phyloP scores from a whole-genome alignment of 2,329 filamentous ascomycete species.

The Graphilbum sp. region DNA sequence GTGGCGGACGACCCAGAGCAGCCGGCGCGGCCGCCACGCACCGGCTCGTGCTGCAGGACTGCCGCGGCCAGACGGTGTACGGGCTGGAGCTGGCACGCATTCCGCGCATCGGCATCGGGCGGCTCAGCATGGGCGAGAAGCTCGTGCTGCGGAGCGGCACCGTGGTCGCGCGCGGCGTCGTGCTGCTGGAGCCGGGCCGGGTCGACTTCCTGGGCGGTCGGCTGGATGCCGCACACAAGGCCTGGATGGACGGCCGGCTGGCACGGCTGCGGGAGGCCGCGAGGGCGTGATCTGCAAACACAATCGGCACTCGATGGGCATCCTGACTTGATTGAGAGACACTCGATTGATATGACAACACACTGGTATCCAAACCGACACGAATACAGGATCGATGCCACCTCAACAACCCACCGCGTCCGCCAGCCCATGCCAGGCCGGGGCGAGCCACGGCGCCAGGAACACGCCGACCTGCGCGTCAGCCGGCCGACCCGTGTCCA shows the following conservation, averaged over 20 bases:
- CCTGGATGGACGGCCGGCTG: slow-evolving; percentile 60
- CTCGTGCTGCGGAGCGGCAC: slow-evolving; percentile 50
- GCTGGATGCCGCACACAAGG: slow-evolving; percentile 63
- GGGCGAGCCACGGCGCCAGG: slow-evolving; percentile 61
- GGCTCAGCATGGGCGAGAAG: slow-evolving; percentile 64
- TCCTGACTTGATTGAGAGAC: no score
- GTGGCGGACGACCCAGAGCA: slow-evolving; percentile 5
- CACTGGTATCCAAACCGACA: no score
- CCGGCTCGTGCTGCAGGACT: slow-evolving; percentile 71
- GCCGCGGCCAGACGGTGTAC: slow-evolving; percentile 48
- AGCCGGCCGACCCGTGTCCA: slow-evolving; percentile 50
- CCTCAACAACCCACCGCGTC: slow-evolving; percentile 16
- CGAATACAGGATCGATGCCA: no score
- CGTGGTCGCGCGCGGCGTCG: slow-evolving; percentile 54
- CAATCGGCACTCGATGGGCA: no score
- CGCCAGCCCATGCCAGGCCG: slow-evolving; percentile 46
- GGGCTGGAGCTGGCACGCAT: slow-evolving; percentile 57
- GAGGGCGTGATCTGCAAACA: no score
- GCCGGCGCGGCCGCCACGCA: slow-evolving; percentile 47
- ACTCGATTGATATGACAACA: no score
- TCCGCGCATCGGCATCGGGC: slow-evolving; percentile 46
- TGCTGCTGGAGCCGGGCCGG: slow-evolving; percentile 57
- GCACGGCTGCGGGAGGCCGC: slow-evolving; percentile 47
- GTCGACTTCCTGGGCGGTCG: slow-evolving; percentile 73
- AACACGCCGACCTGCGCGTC: slow-evolving; percentile 67